Evolutionary conservation across 805 yeast genomes (phyloP), one percentile per base, ranked within the genome.

Genomic region (Candida railenensis): DNA sequence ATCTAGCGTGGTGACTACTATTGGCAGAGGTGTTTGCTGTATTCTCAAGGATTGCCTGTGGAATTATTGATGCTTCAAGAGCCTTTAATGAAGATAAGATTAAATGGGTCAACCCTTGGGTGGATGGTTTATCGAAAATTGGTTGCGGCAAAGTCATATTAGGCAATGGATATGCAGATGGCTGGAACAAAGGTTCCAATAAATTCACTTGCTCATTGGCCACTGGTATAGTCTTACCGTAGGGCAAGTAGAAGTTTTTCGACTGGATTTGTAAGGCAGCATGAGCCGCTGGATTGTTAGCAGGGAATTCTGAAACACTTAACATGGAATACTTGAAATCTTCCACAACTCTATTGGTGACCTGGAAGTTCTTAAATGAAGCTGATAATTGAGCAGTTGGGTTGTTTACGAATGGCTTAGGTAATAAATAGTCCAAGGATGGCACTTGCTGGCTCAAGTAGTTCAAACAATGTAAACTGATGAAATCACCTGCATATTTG

Each of bases 401-500:
- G 21, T 22, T 22, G 32, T 34, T 42, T 9, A 42, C 33, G 34
- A 42, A 42, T 22, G 45, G 45, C 34, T 40, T 30, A 5, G 66
- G 65, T n/a, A 61, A 21, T 22, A 58, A 52, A 37, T 49, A 47
- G 20, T 36, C 41, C 12, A 41, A 18, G 33, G 37, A 47, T 8
- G 50, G 19, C 3, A 49, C 40, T 1, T 51, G 46, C n/a, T 55
- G 53, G 2, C 46, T 42, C 75, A 74, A 55, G 67, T 57, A 78
- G 43, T 78, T 71, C 52, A 77, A 63, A 2, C 83, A 70, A 65
- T 87, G 88, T 43, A 80, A 73, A 61, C 85, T 87, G 46, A 87
- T 63, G 62, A 85, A 91, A 62, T 90, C 92, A 8, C 97, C 98
- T 3, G 91, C 97, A 60, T 77, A 87, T 55, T 80, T 82, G 14